phyloP scores from a whole-genome alignment of 1,284 basidiomycete genomes.

The Moesziomyces antarcticus region DNA sequence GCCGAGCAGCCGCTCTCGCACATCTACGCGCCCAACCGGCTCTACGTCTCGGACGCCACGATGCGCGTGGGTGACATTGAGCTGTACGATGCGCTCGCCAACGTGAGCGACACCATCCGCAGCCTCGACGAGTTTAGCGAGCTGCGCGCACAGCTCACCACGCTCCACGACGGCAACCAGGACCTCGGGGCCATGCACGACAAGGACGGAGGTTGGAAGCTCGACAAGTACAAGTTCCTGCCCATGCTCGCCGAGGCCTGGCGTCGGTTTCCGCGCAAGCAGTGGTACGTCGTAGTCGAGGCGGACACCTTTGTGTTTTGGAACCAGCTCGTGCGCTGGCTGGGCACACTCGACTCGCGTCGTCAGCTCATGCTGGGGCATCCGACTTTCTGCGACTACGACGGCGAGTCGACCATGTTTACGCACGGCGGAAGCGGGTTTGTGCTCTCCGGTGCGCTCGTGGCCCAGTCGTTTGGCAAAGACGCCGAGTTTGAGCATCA shows the following conservation, averaged over 20 bases:
- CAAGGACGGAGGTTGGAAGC: conserved; percentile 40
- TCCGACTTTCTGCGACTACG: conserved; percentile 35
- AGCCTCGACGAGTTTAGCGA: conserved; percentile 10
- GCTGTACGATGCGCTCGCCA: conserved; percentile 31
- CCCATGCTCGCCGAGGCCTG: conserved; percentile 43
- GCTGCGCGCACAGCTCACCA: conserved; percentile 11
- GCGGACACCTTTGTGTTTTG: conserved; percentile 55
- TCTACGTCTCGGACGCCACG: conserved; percentile 36
- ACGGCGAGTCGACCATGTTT: conserved; percentile 28
- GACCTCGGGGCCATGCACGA: conserved; percentile 9
- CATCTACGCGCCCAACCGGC: conserved; percentile 20
- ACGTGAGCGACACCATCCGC: conserved; percentile 26
- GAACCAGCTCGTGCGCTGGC: conserved; percentile 31
- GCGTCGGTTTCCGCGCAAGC: conserved; percentile 19
- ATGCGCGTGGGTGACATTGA: conserved; percentile 19
- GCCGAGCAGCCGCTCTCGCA: conserved; percentile 7
- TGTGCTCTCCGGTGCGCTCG: conserved; percentile 18
- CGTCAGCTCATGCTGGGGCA: conserved; percentile 37
- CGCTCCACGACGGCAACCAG: conserved; percentile 16
- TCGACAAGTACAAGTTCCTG: conserved; percentile 56
- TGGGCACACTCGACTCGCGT: conserved; percentile 5
- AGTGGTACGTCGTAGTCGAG: conserved; percentile 54
- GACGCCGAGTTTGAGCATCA: conserved; percentile 30
- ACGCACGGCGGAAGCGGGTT: conserved; percentile 45
- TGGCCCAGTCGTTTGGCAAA: conserved; percentile 29